Percentiles rank a stretch among this genome's conserved stretches.
These are phyloP conservation scores for Orbilia javanica DNA, from an alignment of 2,329 filamentous ascomycete genomes.

Conservation along the genomic window DNA sequence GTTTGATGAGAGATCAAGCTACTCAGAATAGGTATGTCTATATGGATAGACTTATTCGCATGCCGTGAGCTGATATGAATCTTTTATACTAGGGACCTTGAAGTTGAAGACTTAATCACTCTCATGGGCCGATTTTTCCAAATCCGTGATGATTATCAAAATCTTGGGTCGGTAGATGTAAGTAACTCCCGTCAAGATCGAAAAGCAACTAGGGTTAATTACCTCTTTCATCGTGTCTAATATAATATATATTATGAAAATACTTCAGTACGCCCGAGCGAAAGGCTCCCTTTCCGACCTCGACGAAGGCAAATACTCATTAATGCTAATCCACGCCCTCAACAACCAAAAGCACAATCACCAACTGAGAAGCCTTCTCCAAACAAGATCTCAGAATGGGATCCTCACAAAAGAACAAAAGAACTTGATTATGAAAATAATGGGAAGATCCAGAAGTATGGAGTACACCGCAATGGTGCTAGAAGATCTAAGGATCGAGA, in stretches of 20 bases:
- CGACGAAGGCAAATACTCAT: constrained; percentile 43
- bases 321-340: constrained; percentile 39
- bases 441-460: constrained; percentile 18
- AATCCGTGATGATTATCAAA: constrained; percentile 42
- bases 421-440: not conserved
- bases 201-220: too few species aligned
- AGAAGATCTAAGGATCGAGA: not conserved
- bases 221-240: not conserved
- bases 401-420: constrained; percentile 13
- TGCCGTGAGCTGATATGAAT: too few species aligned
- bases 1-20: constrained; percentile 27
- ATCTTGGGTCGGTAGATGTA: constrained; percentile 26
- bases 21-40: constrained; percentile 29
- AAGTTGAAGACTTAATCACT: constrained; percentile 32
- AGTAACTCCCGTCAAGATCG: too few species aligned
- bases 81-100: constrained; percentile 20
- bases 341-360: not conserved
- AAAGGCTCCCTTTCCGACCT: constrained; percentile 39
- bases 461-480: constrained; percentile 18
- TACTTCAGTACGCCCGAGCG: constrained; percentile 15
- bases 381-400: constrained; percentile 2
- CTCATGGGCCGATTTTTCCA: constrained; percentile 44
- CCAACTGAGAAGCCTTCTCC: constrained; percentile 11
- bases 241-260: too few species aligned
- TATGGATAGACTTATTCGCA: not conserved